Conservation (phyloP, 108 stramenopile species). For the Craspedostauros australis region DNA sequence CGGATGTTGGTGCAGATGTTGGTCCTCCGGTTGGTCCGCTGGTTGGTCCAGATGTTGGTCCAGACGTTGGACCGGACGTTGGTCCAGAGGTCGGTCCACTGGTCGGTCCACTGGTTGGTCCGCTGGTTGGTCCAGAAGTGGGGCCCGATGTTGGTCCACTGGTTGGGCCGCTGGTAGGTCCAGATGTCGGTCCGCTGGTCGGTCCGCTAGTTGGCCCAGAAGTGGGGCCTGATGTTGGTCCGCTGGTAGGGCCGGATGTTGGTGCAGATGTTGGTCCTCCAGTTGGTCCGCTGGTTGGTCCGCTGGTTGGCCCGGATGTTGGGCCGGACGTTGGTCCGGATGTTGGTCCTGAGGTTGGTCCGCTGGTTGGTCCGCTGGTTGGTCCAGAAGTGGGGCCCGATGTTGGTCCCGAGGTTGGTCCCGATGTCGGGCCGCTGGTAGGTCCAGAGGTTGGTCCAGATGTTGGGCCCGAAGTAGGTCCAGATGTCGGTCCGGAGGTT, state of each 20-base stretch:
- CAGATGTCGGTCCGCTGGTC: not conserved
- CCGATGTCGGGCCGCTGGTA: not conserved
- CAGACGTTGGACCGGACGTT: conserved; percentile 4
- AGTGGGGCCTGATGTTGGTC: conserved; percentile 2
- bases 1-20: not conserved
- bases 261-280: not conserved
- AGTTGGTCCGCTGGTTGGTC: not conserved
- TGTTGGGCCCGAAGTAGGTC: conserved; percentile 6
- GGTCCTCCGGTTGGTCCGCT: not conserved
- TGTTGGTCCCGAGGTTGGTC: not conserved
- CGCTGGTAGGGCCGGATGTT: not conserved
- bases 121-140: conserved; percentile 1
- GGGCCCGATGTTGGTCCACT: conserved; percentile 1
- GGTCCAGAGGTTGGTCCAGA: not conserved
- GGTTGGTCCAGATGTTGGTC: conserved; percentile 2
- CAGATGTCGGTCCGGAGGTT: conserved; percentile 5
- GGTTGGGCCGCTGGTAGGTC: not conserved
- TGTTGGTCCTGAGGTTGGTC: not conserved
- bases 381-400: conserved; percentile 1
- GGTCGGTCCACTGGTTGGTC: not conserved
- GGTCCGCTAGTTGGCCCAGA: not conserved
- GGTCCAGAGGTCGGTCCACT: conserved; percentile 13
- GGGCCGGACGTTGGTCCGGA: not conserved
- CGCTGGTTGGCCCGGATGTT: not conserved
- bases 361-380: not conserved